Evolutionary conservation across 2,329 filamentous ascomycete genomes (phyloP), one percentile per base, ranked within the genome.

Genomic region (Aureobasidium sp.): DNA sequence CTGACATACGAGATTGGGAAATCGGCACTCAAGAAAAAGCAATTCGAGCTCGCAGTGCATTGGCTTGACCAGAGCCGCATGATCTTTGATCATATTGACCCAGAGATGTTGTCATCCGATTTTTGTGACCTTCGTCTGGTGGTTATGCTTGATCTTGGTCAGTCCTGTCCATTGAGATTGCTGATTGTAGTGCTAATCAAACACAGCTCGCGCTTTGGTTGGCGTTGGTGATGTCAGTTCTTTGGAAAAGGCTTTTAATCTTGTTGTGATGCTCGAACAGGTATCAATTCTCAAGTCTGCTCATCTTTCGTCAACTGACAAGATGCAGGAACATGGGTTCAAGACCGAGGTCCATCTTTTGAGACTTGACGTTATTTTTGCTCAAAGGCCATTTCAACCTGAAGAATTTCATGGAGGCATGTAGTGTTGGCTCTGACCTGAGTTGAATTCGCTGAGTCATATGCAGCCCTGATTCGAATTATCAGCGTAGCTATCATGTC

Each of bases 31-130:
- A 66, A 64, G 3, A 78, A 76, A 48, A 69, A 74, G 6, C 74
- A 85, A 48, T 76, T 75, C 57, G 61, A 69, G 1, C 64, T 76
- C 39, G 85, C 88, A 0, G 65, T 77, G 1, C 82, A 78, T 61
- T 97, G 91, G 93, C 71, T 95, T 0, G 77, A 84, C 53, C 78
- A 86, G 58, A 83, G 87, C 2, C 74, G 80, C 44, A 71, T 81
- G 10, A 62, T 83, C 24, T 71, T 90, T 22, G 75, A 78, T 47
- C 61, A 63, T 17, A 79, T 81, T 52, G 74, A 79, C 7, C 61
- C 80, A 0, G 78, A 82, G 19, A 67, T 70, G 16, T 67, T 85
- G 3, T 82, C 81, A 24, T 69, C 74, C 6, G 78, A 83, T 58
- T 79, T 79, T 1, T 68, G 78, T 21, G 83, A 90, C 51, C 73